A percentile compares a stretch with the other conserved stretches of the same genome.
phyloP scores from a whole-genome alignment of 257 asterid species.

The Solanum pinnatisectum region DNA sequence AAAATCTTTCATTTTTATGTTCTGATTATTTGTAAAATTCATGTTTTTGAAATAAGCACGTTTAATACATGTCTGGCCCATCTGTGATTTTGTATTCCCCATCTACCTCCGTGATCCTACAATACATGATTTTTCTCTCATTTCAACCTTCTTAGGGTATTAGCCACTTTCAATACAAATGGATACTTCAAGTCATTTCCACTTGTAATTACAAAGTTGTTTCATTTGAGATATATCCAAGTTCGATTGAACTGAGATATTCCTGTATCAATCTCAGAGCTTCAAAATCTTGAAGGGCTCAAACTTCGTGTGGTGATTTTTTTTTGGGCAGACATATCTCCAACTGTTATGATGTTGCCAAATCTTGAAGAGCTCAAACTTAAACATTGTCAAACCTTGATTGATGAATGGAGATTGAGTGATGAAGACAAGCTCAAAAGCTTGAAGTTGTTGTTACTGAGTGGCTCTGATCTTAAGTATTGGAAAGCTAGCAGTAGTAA shows the following conservation, averaged over 20 bases:
- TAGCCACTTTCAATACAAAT: background rate
- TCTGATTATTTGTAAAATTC: too few species aligned
- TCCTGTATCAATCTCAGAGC: background rate
- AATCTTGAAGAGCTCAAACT: background rate
- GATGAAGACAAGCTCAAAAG: background rate
- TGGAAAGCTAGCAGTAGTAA: background rate
- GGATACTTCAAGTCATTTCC: background rate
- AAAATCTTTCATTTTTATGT: too few species aligned
- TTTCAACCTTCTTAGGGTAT: background rate
- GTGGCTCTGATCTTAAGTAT: background rate
- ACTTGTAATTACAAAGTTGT: background rate
- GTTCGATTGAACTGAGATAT: background rate
- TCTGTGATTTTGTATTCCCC: too few species aligned
- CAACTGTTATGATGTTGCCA: background rate
- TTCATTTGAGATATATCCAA: background rate
- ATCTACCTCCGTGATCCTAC: background rate
- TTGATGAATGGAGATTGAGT: background rate
- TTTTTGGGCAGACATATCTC: background rate
- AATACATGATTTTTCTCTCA: background rate
- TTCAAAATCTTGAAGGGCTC: too few species aligned
- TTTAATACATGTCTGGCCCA: too few species aligned
- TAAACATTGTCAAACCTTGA: background rate
- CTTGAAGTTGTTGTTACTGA: background rate
- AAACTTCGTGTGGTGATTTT: background rate
- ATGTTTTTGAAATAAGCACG: too few species aligned